Evolutionary conservation across 2,329 filamentous ascomycete genomes (phyloP).

Genomic region (Rhexocercosporidium sp.): DNA sequence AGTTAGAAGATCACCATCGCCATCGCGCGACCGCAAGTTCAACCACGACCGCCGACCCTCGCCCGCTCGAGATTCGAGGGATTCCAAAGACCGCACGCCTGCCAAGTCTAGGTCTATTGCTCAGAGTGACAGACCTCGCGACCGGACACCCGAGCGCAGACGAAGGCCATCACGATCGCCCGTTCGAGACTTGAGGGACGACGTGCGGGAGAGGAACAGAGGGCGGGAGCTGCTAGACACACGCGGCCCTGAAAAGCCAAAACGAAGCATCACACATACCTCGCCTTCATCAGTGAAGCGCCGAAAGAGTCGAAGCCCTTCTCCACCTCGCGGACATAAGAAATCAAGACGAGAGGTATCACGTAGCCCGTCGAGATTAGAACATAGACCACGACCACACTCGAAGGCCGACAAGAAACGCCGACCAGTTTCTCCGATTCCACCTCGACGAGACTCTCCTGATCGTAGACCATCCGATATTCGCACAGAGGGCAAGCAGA

Average conservation of each 20-base stretch:
- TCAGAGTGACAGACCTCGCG: slow-evolving; percentile 36
- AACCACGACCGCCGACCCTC: slow-evolving; percentile 45
- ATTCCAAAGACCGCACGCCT: slow-evolving; percentile 40
- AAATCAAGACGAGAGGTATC: slow-evolving; percentile 40
- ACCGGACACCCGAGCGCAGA: slow-evolving; percentile 40
- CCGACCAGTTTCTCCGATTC: slow-evolving; percentile 36
- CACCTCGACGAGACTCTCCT: slow-evolving; percentile 38
- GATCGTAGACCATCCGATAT: slow-evolving; percentile 32
- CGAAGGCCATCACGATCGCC: slow-evolving; percentile 40
- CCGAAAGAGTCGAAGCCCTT: slow-evolving; percentile 43
- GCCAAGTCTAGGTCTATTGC: slow-evolving; percentile 37
- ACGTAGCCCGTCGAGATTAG: slow-evolving; percentile 39
- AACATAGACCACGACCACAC: slow-evolving; percentile 29
- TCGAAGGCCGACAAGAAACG: slow-evolving; percentile 38
- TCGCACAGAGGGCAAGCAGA: slow-evolving; percentile 33
- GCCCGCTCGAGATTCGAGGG: slow-evolving; percentile 36
- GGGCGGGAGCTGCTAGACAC: slow-evolving; percentile 44
- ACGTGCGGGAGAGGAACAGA: slow-evolving; percentile 43
- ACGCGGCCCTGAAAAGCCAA: slow-evolving; percentile 42
- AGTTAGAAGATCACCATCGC: slow-evolving; percentile 45
- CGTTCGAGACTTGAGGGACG: slow-evolving; percentile 38
- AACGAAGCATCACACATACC: slow-evolving; percentile 36
- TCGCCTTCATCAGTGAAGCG: slow-evolving; percentile 43
- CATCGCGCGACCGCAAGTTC: slow-evolving; percentile 43
- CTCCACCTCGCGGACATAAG: slow-evolving; percentile 41